Evolutionary conservation across 352 stramenopile species (phyloP), one percentile per base, ranked within the genome.

Genomic region (Achlya hypogyna): DNA sequence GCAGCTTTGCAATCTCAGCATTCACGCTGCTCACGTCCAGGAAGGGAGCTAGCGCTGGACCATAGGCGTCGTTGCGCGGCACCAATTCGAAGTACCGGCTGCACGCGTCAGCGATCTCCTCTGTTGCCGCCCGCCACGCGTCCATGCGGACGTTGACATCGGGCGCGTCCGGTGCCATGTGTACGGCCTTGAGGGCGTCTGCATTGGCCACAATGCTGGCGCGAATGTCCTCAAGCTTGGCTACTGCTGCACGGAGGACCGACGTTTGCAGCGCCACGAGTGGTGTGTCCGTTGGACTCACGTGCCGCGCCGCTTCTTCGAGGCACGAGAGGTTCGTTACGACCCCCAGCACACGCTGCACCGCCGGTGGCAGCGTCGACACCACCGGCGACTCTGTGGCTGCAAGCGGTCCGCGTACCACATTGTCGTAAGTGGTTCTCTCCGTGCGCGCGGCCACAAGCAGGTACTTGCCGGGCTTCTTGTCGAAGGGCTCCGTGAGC

Each of bases 81-180:
- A 92, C 89, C 10, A 89, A 71, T 63, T 92, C 83, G 64, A 88
- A 90, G 67, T 92, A 92, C 18, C 83, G 78, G 42, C 79, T 89
- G 51, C 78, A 87, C 63, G 76, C 78, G 42, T 89, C 81, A 45
- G 81, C 89, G 51, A 92, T 75, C 6, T 77, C 73, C 66, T 92
- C 83, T 0, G 75, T 90, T 28, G 87, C 69, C 0, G 71, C 68
- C 5, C 72, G 72, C 54, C 89, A 78, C 35, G 76, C 70, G 6
- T 78, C 74, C 10, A 81, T 79, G 2, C 88, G 69, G 2, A 82
- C 71, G 6, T 74, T 69, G 18, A 87, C 73, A 0, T 58, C 74
- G 0, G 72, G 53, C 8, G 72, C 75, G 32, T 90, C 64, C 1
- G 73, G 76, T n/a, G 69, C 76, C 0, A 75, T 74, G 45, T 78